Percentiles rank a stretch among this genome's conserved stretches.
Conservation (phyloP, 805 yeast species). For the Zygosaccharomyces gambellarensis region DNA sequence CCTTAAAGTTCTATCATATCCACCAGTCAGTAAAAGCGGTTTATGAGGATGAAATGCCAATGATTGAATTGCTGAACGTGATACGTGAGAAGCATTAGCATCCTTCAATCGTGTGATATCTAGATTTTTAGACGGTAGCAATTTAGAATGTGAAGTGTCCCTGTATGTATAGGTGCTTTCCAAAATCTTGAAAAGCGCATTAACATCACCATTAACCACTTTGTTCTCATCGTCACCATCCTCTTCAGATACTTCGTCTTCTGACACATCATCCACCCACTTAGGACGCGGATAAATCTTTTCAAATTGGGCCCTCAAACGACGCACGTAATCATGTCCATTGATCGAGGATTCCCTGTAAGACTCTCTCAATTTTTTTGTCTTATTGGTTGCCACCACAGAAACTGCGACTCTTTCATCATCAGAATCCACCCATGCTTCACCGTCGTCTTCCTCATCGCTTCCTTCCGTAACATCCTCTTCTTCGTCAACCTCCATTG, state of each 20-base stretch:
- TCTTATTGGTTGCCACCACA: conserved; percentile 50
- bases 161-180: conserved; percentile 39
- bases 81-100: conserved; percentile 65
- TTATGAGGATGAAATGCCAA: conserved; percentile 72
- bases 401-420: conserved; percentile 72
- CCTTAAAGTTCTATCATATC: conserved; percentile 84
- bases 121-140: conserved; percentile 64
- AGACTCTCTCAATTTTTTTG: conserved; percentile 65
- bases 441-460: conserved; percentile 34
- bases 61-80: conserved; percentile 80
- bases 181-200: conserved; percentile 38
- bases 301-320: conserved; percentile 69
- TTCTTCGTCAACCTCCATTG: conserved; percentile 28
- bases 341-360: conserved; percentile 49
- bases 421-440: conserved; percentile 87
- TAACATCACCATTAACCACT: conserved; percentile 38
- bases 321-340: conserved; percentile 56
- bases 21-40: conserved; percentile 83
- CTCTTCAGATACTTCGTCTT: conserved; percentile 28
- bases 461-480: conserved; percentile 29
- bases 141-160: conserved; percentile 40
- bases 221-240: conserved; percentile 28
- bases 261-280: conserved; percentile 54
- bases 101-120: conserved; percentile 82
- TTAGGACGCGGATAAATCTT: conserved; percentile 76